Evolutionary conservation across 345 rosid genomes (phyloP), one percentile per base, ranked within the genome.

Genomic region (Melaleuca alternifolia): DNA sequence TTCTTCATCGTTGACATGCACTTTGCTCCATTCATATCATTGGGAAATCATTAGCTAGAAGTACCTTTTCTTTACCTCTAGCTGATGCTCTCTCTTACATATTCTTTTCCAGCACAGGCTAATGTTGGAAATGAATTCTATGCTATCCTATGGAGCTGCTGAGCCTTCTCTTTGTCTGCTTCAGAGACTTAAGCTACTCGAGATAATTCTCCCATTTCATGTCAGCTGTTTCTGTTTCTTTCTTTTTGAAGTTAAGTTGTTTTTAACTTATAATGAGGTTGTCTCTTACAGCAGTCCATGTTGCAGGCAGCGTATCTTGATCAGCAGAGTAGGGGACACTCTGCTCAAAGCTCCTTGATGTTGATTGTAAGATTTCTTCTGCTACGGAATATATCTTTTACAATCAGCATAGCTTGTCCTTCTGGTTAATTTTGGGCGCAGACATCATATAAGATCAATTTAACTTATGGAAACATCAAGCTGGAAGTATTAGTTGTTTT

Each of bases 121-220:
- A 91, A 90, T 94, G 94, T 54, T 97, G 99, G 99, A 97, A 86
- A 28, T 96, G 83, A 94, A 97, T 91, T 94, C 95, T 92, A 94
- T 97, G 99, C 90, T 96, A 85, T 93, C 96, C 6, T 97, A 96
- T 91, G 99, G 99, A 91, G 98, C 99, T 90, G 97, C 99, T 79
- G 92, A 88, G 85, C 90, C 94, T 62, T 94, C 99, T 85, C 90
- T 97, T 85, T 86, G 85, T 86, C 92, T 97, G 92, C 98, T 97
- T 76, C 93, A 82, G 91, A 96, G 92, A 93, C 95, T 92, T 92
- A 91, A 93, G 86, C 94, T 97, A 79, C 95, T 97, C 87, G 91
- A 93, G 84, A 57, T 92, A 65, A 90, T 97, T 59, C 93, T 97
- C 86, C 99, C 99, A 21, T 92, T 94, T 88, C 99, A 97, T 90